Evolutionary conservation across 768 basidiomycete genomes (phyloP).

Genomic region (Obba rivulosa): DNA sequence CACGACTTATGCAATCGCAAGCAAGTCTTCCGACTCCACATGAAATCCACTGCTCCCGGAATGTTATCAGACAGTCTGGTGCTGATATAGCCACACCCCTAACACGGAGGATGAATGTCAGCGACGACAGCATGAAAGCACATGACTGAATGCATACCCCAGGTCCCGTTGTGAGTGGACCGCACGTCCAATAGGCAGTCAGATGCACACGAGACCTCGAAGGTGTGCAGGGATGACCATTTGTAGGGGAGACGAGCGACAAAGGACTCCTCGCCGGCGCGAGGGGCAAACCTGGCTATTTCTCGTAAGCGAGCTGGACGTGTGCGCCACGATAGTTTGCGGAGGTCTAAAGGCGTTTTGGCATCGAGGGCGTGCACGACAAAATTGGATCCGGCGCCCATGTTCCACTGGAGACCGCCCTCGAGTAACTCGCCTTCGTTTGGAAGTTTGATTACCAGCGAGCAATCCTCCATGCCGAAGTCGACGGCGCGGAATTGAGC

Average conservation of each 20-base stretch:
- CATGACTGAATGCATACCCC: slow-evolving; percentile 1
- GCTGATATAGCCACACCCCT: slow-evolving; percentile 23
- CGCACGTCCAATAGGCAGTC: slow-evolving; percentile 7
- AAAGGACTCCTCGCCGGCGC: slow-evolving; percentile 2
- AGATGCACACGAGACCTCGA: slow-evolving; percentile 8
- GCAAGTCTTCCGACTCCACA: too few species aligned
- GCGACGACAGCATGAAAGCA: too few species aligned
- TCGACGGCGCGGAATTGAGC: slow-evolving; percentile 12
- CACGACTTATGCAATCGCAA: too few species aligned
- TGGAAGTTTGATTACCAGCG: slow-evolving; percentile 9
- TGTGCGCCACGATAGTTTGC: slow-evolving; percentile 5
- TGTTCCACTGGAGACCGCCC: background rate
- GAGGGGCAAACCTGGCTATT: background rate
- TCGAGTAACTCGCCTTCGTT: background rate
- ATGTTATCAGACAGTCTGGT: slow-evolving; percentile 8
- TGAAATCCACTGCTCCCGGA: too few species aligned
- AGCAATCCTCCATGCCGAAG: slow-evolving; percentile 13
- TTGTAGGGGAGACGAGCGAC: slow-evolving; percentile 3
- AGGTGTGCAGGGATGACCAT: slow-evolving; percentile 7
- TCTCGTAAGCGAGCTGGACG: background rate
- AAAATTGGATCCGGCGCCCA: background rate
- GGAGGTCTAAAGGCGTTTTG: slow-evolving; percentile 4
- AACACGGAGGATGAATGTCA: background rate
- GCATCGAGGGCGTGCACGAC: slow-evolving; percentile 6
- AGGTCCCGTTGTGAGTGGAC: slow-evolving; percentile 10